Evolutionary conservation across 768 basidiomycete species (phyloP).

Genomic region (Psilocybe cyanescens): DNA sequence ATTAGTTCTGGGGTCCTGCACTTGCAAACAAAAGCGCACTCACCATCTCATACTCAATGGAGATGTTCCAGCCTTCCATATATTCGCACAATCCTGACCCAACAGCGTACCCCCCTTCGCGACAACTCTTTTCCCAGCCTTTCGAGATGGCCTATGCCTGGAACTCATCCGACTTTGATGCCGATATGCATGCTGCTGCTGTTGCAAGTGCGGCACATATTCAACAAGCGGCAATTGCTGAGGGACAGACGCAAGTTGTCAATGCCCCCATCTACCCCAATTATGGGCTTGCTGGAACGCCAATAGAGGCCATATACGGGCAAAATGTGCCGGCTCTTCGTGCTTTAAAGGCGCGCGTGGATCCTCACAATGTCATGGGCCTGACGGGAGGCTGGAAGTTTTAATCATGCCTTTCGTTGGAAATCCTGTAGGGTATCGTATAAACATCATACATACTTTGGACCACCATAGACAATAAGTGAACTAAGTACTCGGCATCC

Average conservation of each 20-base stretch:
- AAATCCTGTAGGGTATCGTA: too few species aligned
- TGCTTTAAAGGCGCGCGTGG: slow-evolving; percentile 46
- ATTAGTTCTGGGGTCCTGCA: slow-evolving; percentile 48
- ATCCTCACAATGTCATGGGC: slow-evolving; percentile 65
- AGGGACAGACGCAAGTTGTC: slow-evolving; percentile 40
- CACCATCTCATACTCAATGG: slow-evolving; percentile 49
- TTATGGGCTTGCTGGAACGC: slow-evolving; percentile 58
- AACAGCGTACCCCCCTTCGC: slow-evolving; percentile 53
- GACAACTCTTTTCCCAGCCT: slow-evolving; percentile 41
- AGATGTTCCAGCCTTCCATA: slow-evolving; percentile 50
- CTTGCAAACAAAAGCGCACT: slow-evolving; percentile 28
- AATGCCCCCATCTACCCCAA: slow-evolving; percentile 58
- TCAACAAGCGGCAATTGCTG: slow-evolving; percentile 33
- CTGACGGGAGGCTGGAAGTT: slow-evolving; percentile 71
- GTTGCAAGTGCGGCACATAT: slow-evolving; percentile 33
- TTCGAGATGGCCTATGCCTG: slow-evolving; percentile 54
- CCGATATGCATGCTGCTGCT: slow-evolving; percentile 38
- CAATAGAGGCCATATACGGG: slow-evolving; percentile 55
- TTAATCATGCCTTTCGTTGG: background rate
- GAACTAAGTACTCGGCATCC: too few species aligned
- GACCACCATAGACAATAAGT: too few species aligned
- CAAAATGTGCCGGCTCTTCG: slow-evolving; percentile 44
- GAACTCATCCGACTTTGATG: slow-evolving; percentile 40
- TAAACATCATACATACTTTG: too few species aligned
- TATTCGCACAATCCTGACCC: slow-evolving; percentile 38